phyloP scores from a whole-genome alignment of 345 rosid genomes.

The Camelina sativa region DNA sequence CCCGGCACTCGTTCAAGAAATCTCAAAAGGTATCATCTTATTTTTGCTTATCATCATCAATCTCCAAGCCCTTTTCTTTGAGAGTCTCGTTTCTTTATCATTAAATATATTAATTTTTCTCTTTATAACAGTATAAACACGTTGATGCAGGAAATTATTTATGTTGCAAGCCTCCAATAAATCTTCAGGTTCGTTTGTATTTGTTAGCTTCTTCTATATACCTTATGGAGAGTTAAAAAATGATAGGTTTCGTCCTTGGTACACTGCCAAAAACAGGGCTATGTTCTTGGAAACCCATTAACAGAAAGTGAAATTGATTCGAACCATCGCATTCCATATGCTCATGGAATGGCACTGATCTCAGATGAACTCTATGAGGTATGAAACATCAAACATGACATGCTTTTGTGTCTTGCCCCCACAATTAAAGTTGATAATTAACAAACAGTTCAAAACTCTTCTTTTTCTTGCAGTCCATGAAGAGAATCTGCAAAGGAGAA shows the following conservation, averaged over 20 bases:
- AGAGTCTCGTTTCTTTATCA: constrained; percentile 2
- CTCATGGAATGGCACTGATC: constrained; percentile 60
- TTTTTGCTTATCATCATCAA: neutral
- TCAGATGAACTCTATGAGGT: constrained; percentile 67
- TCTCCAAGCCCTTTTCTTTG: neutral
- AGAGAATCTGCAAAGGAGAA: constrained; percentile 38
- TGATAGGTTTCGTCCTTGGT: constrained; percentile 9
- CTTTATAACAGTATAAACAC: neutral
- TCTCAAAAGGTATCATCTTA: constrained; percentile 35
- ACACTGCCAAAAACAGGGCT: constrained; percentile 54
- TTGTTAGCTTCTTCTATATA: constrained; percentile 6
- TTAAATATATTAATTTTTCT: neutral
- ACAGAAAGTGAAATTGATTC: constrained; percentile 42
- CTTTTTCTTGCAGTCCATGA: constrained; percentile 25
- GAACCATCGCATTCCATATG: constrained; percentile 52
- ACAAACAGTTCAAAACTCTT: constrained; percentile 3
- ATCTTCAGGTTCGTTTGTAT: constrained; percentile 56
- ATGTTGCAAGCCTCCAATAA: constrained; percentile 48
- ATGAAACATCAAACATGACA: neutral
- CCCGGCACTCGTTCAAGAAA: constrained; percentile 59
- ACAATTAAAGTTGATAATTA: neutral
- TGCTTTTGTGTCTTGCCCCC: neutral
- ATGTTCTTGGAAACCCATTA: constrained; percentile 60
- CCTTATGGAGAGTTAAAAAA: neutral
- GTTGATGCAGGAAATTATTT: constrained; percentile 56